Percentiles rank a stretch among this genome's conserved stretches.
These are phyloP conservation scores for Saturnispora zaruensis DNA, from an alignment of 805 yeast species.

Conservation along the genomic window DNA sequence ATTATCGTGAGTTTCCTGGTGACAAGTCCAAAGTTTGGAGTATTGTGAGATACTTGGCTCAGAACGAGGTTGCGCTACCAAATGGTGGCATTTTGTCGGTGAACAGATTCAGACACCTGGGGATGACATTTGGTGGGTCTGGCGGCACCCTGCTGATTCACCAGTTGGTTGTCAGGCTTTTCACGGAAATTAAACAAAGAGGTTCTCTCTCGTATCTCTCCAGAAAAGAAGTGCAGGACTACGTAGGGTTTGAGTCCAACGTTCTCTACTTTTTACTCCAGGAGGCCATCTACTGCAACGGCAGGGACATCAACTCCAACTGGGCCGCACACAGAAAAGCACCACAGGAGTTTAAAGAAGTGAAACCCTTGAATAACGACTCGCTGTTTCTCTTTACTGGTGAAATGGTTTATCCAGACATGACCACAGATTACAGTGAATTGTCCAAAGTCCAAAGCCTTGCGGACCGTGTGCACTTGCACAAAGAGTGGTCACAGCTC, in stretches of 20 bases:
- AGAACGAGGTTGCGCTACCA: slow-evolving; percentile 33
- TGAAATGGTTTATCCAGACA: slow-evolving; percentile 33
- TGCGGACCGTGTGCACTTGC: slow-evolving; percentile 30
- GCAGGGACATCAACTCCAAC: slow-evolving; percentile 26
- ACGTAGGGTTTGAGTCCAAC: slow-evolving; percentile 43
- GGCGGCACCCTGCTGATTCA: slow-evolving; percentile 46
- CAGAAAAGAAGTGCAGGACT: slow-evolving; percentile 28
- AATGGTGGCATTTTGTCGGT: slow-evolving; percentile 42
- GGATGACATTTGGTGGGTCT: slow-evolving; percentile 40
- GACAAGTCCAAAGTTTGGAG: slow-evolving; percentile 33
- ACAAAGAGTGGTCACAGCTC: slow-evolving; percentile 22
- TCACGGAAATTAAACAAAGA: slow-evolving; percentile 30
- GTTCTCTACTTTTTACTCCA: slow-evolving; percentile 47
- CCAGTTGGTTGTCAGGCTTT: slow-evolving; percentile 33
- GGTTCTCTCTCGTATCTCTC: slow-evolving; percentile 34
- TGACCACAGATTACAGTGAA: slow-evolving; percentile 41
- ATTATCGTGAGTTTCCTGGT: slow-evolving; percentile 40
- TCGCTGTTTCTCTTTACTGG: slow-evolving; percentile 17
- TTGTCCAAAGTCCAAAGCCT: slow-evolving; percentile 32
- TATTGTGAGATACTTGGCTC: slow-evolving; percentile 30
- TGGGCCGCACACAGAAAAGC: slow-evolving; percentile 42
- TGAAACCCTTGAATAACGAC: not conserved
- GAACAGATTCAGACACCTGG: slow-evolving; percentile 46
- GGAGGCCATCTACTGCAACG: slow-evolving; percentile 50
- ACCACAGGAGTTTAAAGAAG: slow-evolving; percentile 19